A percentile compares a stretch with the other conserved stretches of the same genome.
Conservation (phyloP, 78 protist species). For the Dictyostelium brefeldianum region DNA sequence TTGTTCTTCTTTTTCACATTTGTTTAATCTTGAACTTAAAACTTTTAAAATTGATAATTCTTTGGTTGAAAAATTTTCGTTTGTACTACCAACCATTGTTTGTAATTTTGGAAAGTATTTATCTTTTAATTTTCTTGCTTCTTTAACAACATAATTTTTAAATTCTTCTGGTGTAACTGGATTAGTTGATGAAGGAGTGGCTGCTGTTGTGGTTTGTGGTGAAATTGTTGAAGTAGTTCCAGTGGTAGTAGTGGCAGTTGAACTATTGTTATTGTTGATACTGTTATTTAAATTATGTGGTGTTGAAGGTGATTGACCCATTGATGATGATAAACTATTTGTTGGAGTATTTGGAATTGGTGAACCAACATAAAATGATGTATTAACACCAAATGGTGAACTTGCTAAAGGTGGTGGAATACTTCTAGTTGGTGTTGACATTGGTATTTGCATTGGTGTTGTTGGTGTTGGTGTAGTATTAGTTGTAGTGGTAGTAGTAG, state of each 20-base stretch:
- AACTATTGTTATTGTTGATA: background rate
- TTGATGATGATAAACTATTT: background rate
- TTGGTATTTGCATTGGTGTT: conserved; percentile 49
- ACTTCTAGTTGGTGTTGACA: conserved; percentile 38
- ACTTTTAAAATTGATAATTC: conserved; percentile 25
- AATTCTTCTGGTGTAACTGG: conserved; percentile 33
- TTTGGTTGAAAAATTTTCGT: conserved; percentile 56
- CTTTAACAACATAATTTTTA: conserved; percentile 51
- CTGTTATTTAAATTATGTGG: background rate
- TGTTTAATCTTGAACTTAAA: conserved; percentile 38
- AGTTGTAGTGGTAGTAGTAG: background rate
- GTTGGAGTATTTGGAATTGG: conserved; percentile 45
- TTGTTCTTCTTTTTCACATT: conserved; percentile 41
- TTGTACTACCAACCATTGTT: background rate
- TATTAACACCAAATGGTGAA: conserved; percentile 45
- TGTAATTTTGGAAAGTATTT: conserved; percentile 12
- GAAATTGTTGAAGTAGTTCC: background rate
- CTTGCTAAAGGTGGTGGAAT: conserved; percentile 67
- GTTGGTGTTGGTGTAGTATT: background rate
- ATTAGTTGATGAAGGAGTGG: conserved; percentile 1
- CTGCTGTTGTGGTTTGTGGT: background rate
- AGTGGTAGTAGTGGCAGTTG: background rate
- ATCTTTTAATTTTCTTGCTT: conserved; percentile 57
- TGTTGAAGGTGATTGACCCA: conserved; percentile 6
- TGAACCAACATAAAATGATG: conserved; percentile 75